Evolutionary conservation across 2,329 filamentous ascomycete species (phyloP).

Genomic region (Aureobasidium melanogenum): DNA sequence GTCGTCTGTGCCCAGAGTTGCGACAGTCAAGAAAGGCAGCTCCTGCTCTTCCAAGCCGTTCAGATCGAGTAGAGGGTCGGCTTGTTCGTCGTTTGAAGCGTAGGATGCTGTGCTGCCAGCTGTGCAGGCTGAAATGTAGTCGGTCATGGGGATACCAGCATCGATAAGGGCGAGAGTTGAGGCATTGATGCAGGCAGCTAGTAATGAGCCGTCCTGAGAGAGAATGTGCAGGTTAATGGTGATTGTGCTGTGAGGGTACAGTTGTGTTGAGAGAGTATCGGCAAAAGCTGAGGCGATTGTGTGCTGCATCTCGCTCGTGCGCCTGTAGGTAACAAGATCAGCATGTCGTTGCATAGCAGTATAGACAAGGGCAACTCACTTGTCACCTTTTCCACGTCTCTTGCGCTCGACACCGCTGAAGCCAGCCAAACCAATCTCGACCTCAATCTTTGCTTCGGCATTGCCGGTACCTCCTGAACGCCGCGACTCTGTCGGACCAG

Average conservation of each 20-base stretch:
- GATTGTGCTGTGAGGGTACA: conserved; percentile 84
- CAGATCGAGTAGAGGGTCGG: conserved; percentile 71
- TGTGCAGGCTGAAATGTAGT: conserved; percentile 83
- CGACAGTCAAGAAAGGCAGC: conserved; percentile 79
- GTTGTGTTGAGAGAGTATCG: conserved; percentile 69
- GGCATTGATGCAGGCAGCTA: conserved; percentile 86
- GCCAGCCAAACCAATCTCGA: conserved; percentile 76
- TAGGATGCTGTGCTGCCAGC: conserved; percentile 68
- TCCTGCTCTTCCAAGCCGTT: conserved; percentile 78
- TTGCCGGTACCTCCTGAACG: conserved; percentile 35
- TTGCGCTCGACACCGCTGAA: conserved; percentile 84
- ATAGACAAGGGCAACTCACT: conserved; percentile 45
- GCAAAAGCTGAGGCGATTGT: conserved; percentile 71
- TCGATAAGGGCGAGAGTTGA: conserved; percentile 86
- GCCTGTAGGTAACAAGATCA: conserved; percentile 42
- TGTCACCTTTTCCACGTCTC: conserved; percentile 65
- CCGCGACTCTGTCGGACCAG: conserved; percentile 68
- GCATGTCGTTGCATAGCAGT: background rate
- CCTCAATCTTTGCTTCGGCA: conserved; percentile 59
- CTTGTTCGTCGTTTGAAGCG: conserved; percentile 54
- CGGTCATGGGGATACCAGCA: conserved; percentile 89
- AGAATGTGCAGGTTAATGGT: conserved; percentile 77
- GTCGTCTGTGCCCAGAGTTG: conserved; percentile 60
- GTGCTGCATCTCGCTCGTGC: conserved; percentile 70
- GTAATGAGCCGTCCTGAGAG: conserved; percentile 78